phyloP scores from a whole-genome alignment of 2,329 filamentous ascomycete genomes.

The Tothia fuscella region DNA sequence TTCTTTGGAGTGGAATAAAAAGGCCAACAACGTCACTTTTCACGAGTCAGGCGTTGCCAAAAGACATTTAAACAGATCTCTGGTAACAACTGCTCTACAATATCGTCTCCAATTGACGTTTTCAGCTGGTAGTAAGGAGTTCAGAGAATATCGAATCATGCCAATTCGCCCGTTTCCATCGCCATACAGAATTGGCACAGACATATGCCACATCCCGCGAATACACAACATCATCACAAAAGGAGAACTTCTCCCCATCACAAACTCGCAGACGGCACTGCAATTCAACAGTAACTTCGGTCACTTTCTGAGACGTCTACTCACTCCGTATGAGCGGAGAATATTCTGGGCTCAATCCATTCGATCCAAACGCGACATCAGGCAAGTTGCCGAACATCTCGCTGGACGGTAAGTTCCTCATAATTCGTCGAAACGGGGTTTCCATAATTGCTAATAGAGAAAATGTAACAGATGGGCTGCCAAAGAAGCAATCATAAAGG shows the following conservation, averaged over 20 bases:
- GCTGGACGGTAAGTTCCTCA: slow-evolving; percentile 23
- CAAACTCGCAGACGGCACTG: neutral
- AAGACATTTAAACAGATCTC: too few relatives aligned
- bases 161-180: slow-evolving; percentile 46
- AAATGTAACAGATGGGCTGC: slow-evolving; percentile 31
- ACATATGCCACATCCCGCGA: slow-evolving; percentile 61
- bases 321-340: slow-evolving; percentile 11
- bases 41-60: too few relatives aligned
- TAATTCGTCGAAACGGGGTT: neutral
- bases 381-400: slow-evolving; percentile 12
- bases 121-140: too few relatives aligned
- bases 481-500: slow-evolving; percentile 40
- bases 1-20: too few relatives aligned
- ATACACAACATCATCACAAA: slow-evolving; percentile 45
- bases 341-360: neutral
- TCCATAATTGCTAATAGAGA: slow-evolving; percentile 9
- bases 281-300: neutral
- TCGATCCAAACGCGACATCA: neutral
- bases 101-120: too few relatives aligned
- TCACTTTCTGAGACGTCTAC: neutral
- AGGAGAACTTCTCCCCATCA: neutral
- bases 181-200: slow-evolving; percentile 61
- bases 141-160: too few relatives aligned
- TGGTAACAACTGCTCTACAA: too few relatives aligned
- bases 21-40: too few relatives aligned